Evolutionary conservation across 2,329 filamentous ascomycete genomes (phyloP).

Genomic region (Sarocladiaceae sp.): DNA sequence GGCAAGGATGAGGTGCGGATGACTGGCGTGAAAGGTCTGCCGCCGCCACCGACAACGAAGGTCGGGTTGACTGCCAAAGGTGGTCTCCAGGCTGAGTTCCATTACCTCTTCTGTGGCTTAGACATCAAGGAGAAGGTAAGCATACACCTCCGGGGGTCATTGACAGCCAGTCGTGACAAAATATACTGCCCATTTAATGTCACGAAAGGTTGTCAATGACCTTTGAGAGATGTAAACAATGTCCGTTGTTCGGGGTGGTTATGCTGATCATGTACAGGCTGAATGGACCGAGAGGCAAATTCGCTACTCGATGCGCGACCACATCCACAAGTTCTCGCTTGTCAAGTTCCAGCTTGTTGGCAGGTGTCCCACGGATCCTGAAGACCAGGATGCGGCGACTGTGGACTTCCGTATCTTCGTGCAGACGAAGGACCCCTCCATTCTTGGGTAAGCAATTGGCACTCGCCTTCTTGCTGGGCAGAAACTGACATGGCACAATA

Average conservation of each 20-base stretch:
- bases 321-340: slow-evolving; percentile 4
- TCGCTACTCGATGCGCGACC: slow-evolving; percentile 9
- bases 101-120: slow-evolving; percentile 35
- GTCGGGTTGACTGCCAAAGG: slow-evolving; percentile 36
- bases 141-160: not conserved
- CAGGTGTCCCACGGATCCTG: slow-evolving; percentile 24
- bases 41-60: slow-evolving; percentile 27
- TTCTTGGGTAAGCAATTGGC: slow-evolving; percentile 20
- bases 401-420: slow-evolving; percentile 39
- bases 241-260: no score
- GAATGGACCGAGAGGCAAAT: slow-evolving; percentile 8
- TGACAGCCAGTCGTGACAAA: not conserved
- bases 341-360: slow-evolving; percentile 12
- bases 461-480: no score
- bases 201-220: no score
- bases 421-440: slow-evolving; percentile 28
- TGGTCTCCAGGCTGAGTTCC: slow-evolving; percentile 37
- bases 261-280: no score
- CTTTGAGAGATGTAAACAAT: no score
- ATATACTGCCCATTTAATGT: no score
- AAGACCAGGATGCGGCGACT: slow-evolving; percentile 36
- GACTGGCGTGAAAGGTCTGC: slow-evolving; percentile 27
- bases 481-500: no score
- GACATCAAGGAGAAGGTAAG: slow-evolving; percentile 33
- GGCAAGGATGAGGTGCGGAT: slow-evolving; percentile 26